Conservation (phyloP, 1,284 basidiomycete species). For the Takashimella koratensis region DNA sequence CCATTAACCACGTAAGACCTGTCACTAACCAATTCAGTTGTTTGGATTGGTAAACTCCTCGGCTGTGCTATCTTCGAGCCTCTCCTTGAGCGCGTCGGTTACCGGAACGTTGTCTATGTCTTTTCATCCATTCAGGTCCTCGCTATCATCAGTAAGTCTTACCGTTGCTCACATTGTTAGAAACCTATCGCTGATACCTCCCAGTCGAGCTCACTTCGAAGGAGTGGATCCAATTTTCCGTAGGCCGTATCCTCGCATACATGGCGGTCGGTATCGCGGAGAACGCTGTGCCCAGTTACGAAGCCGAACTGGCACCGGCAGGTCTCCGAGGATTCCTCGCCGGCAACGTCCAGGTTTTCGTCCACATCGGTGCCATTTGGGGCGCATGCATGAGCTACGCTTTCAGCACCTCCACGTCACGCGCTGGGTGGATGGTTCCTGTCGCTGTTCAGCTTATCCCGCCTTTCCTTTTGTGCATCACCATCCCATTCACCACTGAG, state of each 20-base stretch:
- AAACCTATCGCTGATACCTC: not conserved
- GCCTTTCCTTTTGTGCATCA: conserved; percentile 11
- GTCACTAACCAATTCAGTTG: conserved; percentile 9
- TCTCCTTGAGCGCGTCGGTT: conserved; percentile 16
- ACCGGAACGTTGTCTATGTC: conserved; percentile 13
- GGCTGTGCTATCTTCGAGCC: conserved; percentile 20
- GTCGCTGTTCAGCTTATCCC: conserved; percentile 20
- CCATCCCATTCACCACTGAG: conserved; percentile 17
- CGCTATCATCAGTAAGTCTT: not conserved
- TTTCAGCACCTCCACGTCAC: conserved; percentile 3
- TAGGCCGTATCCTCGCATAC: conserved; percentile 22
- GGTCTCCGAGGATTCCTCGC: conserved; percentile 4
- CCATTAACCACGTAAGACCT: not conserved
- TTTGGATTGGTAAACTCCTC: conserved; percentile 17
- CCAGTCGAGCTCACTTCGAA: conserved; percentile 11
- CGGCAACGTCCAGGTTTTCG: conserved; percentile 2
- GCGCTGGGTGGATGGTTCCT: conserved; percentile 5
- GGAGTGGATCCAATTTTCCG: conserved; percentile 11
- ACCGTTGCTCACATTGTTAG: not conserved
- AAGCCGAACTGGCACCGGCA: conserved; percentile 10
- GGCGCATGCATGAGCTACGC: conserved; percentile 9
- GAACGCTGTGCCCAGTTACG: conserved; percentile 17
- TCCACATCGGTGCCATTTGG: conserved; percentile 8
- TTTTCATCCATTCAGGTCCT: not conserved
- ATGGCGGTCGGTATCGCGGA: conserved; percentile 20